Evolutionary conservation across 345 rosid species (phyloP), one percentile per base, ranked within the genome.

Genomic region (Salix exigua): DNA sequence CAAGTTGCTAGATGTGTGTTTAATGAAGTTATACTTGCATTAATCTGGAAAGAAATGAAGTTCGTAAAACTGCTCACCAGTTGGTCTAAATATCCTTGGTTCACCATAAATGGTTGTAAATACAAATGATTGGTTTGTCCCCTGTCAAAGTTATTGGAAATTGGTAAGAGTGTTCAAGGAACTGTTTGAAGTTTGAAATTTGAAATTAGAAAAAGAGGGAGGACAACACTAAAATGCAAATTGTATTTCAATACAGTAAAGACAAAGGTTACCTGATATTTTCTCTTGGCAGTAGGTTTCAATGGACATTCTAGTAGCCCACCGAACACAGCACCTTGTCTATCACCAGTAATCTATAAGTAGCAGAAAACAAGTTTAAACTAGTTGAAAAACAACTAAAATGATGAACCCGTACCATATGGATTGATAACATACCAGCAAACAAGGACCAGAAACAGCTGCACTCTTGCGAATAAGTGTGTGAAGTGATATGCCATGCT

Each of bases 401-500:
- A 44, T 19, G 62, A 28, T n/a, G 71, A 25, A 9, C 25, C 21
- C 25, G 2, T n/a, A 5, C 26, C 13, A 64, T 25, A 28, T 46
- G n/a, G 70, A 62, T 70, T 30, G 28, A 60, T 66, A 51, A 53
- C 86, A 19, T 85, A 95, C 97, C 94, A 95, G 83, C 73, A 95
- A 78, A 84, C 94, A 89, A 44, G 96, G 98, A 72, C 99, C 99
- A 77, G 92, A 80, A 77, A 88, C 83, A 76, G 85, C 91, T 60
- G 89, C 83, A 51, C 98, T 96, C 79, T 85, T 96, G 40, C 96
- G 93, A 37, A 96, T 74, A 61, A 96, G 97, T 0, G 99, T 96
- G 63, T 93, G 99, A 11, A 96, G 91, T 73, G 98, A 93, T 78
- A 91, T 96, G 35, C 98, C 99, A 88, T 96, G 94, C 85, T 89